phyloP scores from a whole-genome alignment of 306 rosid species.

The Trichosanthes truncata region DNA sequence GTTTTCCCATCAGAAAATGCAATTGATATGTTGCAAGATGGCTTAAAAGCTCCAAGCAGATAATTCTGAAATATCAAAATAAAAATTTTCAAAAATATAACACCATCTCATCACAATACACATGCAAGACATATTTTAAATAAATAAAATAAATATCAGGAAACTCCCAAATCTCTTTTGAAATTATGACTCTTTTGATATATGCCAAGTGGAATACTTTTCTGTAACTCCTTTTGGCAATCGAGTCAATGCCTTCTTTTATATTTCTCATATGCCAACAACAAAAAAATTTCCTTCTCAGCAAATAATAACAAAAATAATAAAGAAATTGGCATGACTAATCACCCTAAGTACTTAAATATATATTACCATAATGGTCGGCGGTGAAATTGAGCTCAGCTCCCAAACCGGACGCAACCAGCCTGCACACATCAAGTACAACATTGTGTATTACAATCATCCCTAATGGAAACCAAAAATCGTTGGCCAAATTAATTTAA shows the following conservation, averaged over 20 bases:
- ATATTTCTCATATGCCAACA: not conserved
- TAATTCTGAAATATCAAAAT: slow-evolving; percentile 47
- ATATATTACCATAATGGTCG: slow-evolving; percentile 3
- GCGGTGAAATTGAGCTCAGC: not conserved
- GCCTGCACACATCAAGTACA: not conserved
- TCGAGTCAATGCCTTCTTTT: not conserved
- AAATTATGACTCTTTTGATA: not conserved
- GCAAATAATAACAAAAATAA: not conserved
- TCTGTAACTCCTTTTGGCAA: not conserved
- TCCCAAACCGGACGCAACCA: slow-evolving; percentile 5
- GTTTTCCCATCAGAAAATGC: slow-evolving; percentile 78
- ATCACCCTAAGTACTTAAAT: not conserved
- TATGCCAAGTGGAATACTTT: not conserved
- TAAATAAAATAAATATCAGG: not conserved
- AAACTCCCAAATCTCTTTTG: not conserved
- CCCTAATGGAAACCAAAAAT: not conserved
- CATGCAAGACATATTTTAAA: not conserved
- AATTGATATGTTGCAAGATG: slow-evolving; percentile 74
- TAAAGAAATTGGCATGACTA: not conserved
- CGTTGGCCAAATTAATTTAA: not conserved
- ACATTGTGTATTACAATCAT: not conserved
- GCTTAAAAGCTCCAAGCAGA: slow-evolving; percentile 98
- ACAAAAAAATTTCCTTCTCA: not conserved
- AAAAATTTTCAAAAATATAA: not conserved
- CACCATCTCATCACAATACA: not conserved